Conservation (phyloP, 192 early-diverging fungal species). For the Podila clonocystis region DNA sequence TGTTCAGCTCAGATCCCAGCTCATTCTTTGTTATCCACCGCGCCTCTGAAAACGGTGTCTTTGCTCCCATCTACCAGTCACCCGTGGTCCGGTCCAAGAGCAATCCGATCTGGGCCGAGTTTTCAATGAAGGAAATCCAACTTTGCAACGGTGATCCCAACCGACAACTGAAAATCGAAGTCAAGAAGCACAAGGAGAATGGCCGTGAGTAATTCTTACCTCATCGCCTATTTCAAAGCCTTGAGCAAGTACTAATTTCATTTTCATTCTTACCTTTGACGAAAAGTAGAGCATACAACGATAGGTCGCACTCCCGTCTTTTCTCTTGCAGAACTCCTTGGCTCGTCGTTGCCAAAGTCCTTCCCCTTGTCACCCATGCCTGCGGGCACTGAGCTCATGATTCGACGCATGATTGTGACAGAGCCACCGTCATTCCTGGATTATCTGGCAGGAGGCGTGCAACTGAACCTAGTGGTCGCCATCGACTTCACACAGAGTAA, state of each 20-base stretch:
- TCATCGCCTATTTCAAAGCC: neutral
- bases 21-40: conserved; percentile 52
- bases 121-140: conserved; percentile 41
- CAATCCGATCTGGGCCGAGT: conserved; percentile 43
- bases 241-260: neutral
- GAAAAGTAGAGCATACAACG: conserved; percentile 46
- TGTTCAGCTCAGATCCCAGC: conserved; percentile 47
- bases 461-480: conserved; percentile 63
- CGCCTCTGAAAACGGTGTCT: conserved; percentile 49
- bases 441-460: conserved; percentile 63
- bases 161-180: conserved; percentile 40
- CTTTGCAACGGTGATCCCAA: conserved; percentile 53
- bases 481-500: conserved; percentile 70
- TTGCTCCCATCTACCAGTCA: conserved; percentile 49
- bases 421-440: conserved; percentile 63
- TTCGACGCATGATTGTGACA: conserved; percentile 48
- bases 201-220: conserved; percentile 26
- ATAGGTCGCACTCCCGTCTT: conserved; percentile 37
- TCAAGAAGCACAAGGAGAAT: conserved; percentile 47
- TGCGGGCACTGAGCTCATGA: conserved; percentile 32
- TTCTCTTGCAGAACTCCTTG: conserved; percentile 28
- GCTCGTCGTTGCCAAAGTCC: conserved; percentile 19
- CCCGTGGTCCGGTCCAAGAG: conserved; percentile 19
- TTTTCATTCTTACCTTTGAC: neutral
- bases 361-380: conserved; percentile 46